Evolutionary conservation across 148 eudicot species (phyloP).

Genomic region (Pouteria glomerata): DNA sequence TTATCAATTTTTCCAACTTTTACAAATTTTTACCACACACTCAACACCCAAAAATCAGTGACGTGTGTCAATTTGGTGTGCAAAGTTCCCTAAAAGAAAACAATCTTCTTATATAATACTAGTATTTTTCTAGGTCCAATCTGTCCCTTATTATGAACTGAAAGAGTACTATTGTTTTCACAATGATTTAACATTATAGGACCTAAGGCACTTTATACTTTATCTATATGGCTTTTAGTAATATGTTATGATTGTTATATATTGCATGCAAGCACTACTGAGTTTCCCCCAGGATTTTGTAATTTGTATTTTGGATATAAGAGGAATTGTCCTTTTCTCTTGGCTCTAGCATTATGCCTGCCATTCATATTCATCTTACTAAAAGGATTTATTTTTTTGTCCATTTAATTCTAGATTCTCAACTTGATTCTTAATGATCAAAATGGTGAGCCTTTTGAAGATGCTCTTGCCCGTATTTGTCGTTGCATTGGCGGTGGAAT

Average conservation of each 20-base stretch:
- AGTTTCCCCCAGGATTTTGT: neutral
- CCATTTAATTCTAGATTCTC: conserved; percentile 43
- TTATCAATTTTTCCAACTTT: no score
- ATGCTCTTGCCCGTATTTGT: conserved; percentile 66
- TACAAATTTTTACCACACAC: no score
- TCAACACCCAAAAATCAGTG: no score
- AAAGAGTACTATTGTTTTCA: no score
- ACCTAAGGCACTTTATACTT: no score
- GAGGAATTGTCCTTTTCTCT: neutral
- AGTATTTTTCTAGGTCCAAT: no score
- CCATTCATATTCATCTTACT: neutral
- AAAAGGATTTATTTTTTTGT: neutral
- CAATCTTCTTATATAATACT: no score
- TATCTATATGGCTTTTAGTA: neutral
- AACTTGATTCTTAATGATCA: conserved; percentile 53
- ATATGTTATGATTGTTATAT: neutral
- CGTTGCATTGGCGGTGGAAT: conserved; percentile 72
- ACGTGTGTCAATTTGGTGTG: no score
- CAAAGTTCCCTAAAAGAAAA: no score
- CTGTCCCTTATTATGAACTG: no score
- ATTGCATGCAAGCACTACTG: neutral
- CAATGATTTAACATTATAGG: no score
- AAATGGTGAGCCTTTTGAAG: conserved; percentile 65
- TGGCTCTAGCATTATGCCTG: neutral
- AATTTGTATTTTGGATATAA: neutral